Base-by-base conservation (phyloP, 805 yeast species). In the Cyberlindnera mississippiensis region DNA sequence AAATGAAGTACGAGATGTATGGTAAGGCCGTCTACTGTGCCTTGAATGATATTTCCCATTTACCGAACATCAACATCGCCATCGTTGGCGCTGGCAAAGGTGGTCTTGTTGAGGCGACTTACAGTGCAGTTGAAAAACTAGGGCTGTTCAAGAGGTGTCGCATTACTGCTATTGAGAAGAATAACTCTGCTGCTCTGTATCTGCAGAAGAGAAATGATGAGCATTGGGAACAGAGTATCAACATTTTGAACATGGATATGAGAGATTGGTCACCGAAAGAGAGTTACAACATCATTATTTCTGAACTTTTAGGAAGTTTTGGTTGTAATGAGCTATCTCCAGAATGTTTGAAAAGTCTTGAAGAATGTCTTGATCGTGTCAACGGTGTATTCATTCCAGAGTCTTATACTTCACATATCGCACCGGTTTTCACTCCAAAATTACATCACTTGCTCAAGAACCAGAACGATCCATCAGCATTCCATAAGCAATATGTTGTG, bases 311-410 rank as follows among this genome's bases (percentile, higher is more conserved):
- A 20, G 97, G 97, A 6, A 85, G 96, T 13, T 85, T 91, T 64
- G 97, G 96, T 4, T 91, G 95, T 60, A 91, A 90, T 61, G 97
- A 90, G 58, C 68, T 87, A 14, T 73, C 86, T 8, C 97, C 98
- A 0, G 98, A 90, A 59, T 81, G 93, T 44, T 60, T 87, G 3
- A 67, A 66, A 34, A 63, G 71, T 1, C 53, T 70, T 14, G 72
- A 74, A 38, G 48, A 54, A 36, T 51, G 76, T 61, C 51, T 73
- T 60, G 40, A 63, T 17, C 60, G 59, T 7, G 44, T 51, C 10
- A 43, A 59, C 28, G 83, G 86, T 3, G 61, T 78, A 16, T 80
- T 75, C 62, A 82, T 84, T 28, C 91, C 91, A 11, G 64, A 70
- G 39, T 65, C 71, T 6, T 80, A 83, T 55, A 58, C 80, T 1